Base-by-base conservation (phyloP, 192 early-diverging fungal genomes). In the Diversispora epigaea region DNA sequence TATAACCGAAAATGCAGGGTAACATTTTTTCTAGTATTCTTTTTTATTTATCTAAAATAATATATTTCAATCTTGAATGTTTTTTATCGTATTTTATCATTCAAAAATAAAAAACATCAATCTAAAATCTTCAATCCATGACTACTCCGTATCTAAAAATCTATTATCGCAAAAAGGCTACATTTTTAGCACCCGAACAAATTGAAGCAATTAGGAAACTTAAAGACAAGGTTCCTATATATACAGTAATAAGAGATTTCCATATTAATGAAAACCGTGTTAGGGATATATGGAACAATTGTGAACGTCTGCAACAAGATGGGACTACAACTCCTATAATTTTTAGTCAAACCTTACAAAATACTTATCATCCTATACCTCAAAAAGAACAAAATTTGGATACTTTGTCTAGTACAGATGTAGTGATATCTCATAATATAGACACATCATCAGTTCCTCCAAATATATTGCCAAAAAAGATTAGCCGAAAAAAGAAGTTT, bases 191-290 rank as follows among this genome's bases (percentile, higher is more conserved):
- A 41, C 40, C 67, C 40, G 19, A 68, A 49, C 67, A 68, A 52
- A 68, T 68, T 41, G 46, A 68, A 68, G 40, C 67, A 68, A 68
- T 68, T 68, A 68, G 67, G 40, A 50, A n/a, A 21, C 67, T 68
- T 39, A 68, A 68, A 49, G 44, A 25, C n/a, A 68, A 68, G 67
- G 67, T 68, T 39, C 67, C 67, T 49, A 68, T 41, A 52, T 68
- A 68, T 68, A 68, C 11, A 68, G 40, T 68, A 50, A 68, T 68
- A 52, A 52, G 67, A 68, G 67, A 68, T 68, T 68, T 68, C 67
- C 15, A 68, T 68, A 68, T 68, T 68, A 68, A 68, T 68, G 67
- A 68, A 52, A 19, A 68, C 40, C 44, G 46, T 15, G 67, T 68
- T 50, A 40, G 49, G 19, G 67, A 68, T 68, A 68, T 68, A 68